phyloP scores from a whole-genome alignment of 495 filamentous ascomycete species.

The Trichocladium uniseriatum region DNA sequence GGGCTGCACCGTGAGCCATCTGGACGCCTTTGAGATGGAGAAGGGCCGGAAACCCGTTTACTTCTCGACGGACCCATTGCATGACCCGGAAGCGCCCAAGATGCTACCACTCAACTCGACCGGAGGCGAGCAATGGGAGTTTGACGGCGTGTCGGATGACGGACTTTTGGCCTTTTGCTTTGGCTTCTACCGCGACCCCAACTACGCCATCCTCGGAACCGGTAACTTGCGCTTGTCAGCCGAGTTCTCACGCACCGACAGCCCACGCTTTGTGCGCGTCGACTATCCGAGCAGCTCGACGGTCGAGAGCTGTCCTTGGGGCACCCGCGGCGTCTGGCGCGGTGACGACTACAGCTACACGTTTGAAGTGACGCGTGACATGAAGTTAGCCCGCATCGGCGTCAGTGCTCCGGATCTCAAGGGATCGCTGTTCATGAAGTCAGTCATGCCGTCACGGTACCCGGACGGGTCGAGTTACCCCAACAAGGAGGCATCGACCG shows the following conservation, averaged over 20 bases:
- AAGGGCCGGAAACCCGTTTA: slow-evolving; percentile 5
- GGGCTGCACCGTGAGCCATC: not conserved
- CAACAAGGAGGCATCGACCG: not conserved
- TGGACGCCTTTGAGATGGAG: slow-evolving; percentile 4
- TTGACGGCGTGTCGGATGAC: slow-evolving; percentile 9
- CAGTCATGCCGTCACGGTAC: slow-evolving; percentile 4
- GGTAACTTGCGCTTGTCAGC: slow-evolving; percentile 7
- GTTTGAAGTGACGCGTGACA: slow-evolving; percentile 5
- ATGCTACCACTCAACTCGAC: slow-evolving; percentile 9
- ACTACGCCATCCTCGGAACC: slow-evolving; percentile 5
- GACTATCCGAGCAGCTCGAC: slow-evolving; percentile 6
- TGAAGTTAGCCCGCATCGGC: not conserved
- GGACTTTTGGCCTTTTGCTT: slow-evolving; percentile 3
- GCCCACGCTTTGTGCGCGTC: slow-evolving; percentile 7
- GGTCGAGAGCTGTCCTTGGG: slow-evolving; percentile 5
- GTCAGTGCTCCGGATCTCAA: slow-evolving; percentile 2
- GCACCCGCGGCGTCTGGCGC: slow-evolving; percentile 5
- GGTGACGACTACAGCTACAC: slow-evolving; percentile 3
- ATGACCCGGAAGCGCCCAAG: slow-evolving; percentile 4
- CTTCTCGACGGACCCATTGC: slow-evolving; percentile 4
- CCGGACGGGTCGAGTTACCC: slow-evolving; percentile 4
- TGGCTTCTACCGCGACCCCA: slow-evolving; percentile 10
- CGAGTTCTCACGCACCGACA: slow-evolving; percentile 5
- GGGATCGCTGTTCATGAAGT: not conserved
- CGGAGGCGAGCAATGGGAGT: slow-evolving; percentile 9